Conservation (phyloP, 164 flowering plant genomes). For the Liquidambar formosana region DNA sequence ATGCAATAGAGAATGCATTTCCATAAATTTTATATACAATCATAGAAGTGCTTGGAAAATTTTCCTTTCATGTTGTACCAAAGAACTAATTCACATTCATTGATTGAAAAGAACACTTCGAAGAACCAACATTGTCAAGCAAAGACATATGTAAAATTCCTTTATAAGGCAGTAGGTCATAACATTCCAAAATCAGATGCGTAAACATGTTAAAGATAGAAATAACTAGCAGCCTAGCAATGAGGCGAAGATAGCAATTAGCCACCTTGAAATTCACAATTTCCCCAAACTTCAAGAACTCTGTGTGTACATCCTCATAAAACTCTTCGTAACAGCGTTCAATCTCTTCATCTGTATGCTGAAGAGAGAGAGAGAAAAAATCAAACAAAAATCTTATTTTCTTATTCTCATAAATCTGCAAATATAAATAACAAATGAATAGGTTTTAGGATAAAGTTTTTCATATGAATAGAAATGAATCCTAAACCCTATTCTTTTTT, state of each 20-base stretch:
- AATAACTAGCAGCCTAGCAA: background rate
- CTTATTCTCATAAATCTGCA: background rate
- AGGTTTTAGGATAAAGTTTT: background rate
- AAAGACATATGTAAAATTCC: background rate
- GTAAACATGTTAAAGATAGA: background rate
- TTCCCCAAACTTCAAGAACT: conserved; percentile 94
- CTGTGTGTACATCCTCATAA: conserved; percentile 98
- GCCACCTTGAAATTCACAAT: conserved; percentile 91
- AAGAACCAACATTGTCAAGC: background rate
- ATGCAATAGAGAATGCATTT: too few relatives aligned
- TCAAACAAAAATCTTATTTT: background rate
- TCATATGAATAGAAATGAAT: background rate
- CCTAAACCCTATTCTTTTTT: too few relatives aligned
- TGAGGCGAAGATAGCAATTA: background rate
- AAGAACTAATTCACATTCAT: background rate
- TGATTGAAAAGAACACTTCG: background rate
- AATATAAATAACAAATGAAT: background rate
- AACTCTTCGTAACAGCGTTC: conserved; percentile 85
- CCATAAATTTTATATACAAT: too few relatives aligned
- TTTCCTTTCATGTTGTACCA: background rate
- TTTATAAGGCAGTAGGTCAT: background rate
- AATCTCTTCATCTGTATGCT: conserved; percentile 93
- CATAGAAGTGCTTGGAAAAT: background rate
- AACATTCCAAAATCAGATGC: conserved; percentile 2
- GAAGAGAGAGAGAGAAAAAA: conserved; percentile 23